Base-by-base conservation (phyloP, 352 stramenopile species). In the Globisporangium iwayamae region DNA sequence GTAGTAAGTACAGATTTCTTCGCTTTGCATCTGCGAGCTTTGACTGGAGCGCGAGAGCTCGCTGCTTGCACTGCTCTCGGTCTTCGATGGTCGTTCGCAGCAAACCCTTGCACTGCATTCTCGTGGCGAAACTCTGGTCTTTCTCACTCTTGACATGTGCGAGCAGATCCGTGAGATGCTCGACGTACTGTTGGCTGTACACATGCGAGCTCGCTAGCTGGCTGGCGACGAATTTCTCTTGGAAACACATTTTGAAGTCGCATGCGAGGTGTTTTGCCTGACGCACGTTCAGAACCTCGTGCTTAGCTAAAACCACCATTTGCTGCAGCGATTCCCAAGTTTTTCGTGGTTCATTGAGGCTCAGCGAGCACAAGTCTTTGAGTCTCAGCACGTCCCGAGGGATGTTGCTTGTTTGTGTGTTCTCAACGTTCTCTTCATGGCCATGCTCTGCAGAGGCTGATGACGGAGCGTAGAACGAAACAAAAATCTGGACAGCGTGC, bases 231-330 rank as follows among this genome's bases (percentile, higher is more conserved):
- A 78, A 63, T 16, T 43, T 32, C 14, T 67, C 18, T 16, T 73
- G 56, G 13, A 81, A 81, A n/a, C 14, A 18, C 41, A 54, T 28
- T 34, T 75, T 76, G 62, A 73, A 74, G 16, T 68, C 54, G 9
- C 34, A 47, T 2, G 55, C 52, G 4, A 71, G 60, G 1, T 47
- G 32, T 5, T 65, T 54, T 0, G 60, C 20, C 16, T 65, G 56
- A 0, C 69, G 57, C 7, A 54, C 39, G 20, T 51, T 22, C 3
- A 66, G 16, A 1, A 56, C n/a, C 38, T 76, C 60, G 5, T 28
- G 18, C 4, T 63, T 46, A 0, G 66, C 5, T 13, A 74, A n/a
- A 4, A 22, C 8, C 14, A 18, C 14, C 61, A 72, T 72, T 39
- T 25, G 22, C 43, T 55, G 39, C 8, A 72, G 56, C 6, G 62